Percentiles rank a stretch among this genome's conserved stretches.
These are phyloP conservation scores for Plantago elongata DNA, from an alignment of 257 asterid genomes.

Conservation along the genomic window DNA sequence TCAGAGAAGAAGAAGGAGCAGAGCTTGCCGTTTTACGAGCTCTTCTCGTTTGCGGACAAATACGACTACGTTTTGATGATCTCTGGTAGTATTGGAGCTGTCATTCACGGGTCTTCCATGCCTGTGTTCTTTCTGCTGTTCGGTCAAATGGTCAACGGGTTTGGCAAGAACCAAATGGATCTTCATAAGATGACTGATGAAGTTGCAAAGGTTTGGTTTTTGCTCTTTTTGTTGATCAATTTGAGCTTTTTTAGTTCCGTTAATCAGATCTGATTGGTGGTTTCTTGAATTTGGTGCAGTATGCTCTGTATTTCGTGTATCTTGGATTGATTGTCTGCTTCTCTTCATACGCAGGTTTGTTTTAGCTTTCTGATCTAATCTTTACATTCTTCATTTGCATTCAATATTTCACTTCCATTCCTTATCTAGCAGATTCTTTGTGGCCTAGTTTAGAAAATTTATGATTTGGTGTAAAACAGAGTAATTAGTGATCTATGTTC, in stretches of 20 bases:
- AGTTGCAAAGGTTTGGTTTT: constrained; percentile 56
- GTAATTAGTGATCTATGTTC: too few relatives aligned
- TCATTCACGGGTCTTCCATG: constrained; percentile 93
- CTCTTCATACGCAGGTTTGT: constrained; percentile 90
- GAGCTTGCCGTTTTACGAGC: constrained; percentile 54
- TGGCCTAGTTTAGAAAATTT: too few relatives aligned
- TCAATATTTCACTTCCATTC: too few relatives aligned
- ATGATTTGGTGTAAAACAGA: too few relatives aligned
- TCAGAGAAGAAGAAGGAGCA: constrained; percentile 62
- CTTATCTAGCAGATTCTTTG: too few relatives aligned
- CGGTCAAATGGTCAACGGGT: constrained; percentile 95
- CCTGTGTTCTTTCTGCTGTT: constrained; percentile 93
- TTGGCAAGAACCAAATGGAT: constrained; percentile 89
- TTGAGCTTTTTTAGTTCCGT: neutral
- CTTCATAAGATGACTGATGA: constrained; percentile 63
- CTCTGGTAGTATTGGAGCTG: constrained; percentile 67
- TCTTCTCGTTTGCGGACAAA: constrained; percentile 50
- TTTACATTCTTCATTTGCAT: neutral
- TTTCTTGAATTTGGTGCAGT: constrained; percentile 45
- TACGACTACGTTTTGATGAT: constrained; percentile 38
- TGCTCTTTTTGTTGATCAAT: neutral
- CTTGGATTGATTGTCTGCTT: constrained; percentile 89
- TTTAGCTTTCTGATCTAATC: constrained; percentile 14
- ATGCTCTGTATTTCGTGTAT: constrained; percentile 90
- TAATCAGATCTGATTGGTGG: constrained; percentile 49